Evolutionary conservation across 2,329 filamentous ascomycete species (phyloP), one percentile per base, ranked within the genome.

Genomic region (Fusarium scirpi): DNA sequence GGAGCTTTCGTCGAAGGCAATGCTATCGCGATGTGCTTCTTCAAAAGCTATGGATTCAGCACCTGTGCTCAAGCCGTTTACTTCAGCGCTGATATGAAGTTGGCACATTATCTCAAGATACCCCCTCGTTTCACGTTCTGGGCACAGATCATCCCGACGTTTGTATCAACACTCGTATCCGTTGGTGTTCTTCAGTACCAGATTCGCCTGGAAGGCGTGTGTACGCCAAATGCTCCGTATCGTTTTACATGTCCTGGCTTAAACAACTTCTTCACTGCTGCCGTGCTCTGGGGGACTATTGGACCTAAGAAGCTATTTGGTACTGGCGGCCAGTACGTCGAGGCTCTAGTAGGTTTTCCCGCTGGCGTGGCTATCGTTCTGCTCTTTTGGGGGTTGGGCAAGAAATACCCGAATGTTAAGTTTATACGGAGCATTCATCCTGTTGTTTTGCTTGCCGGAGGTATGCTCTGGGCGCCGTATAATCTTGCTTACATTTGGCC

Each of bases 401-500:
- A 76, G 65, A 69, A 63, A 24, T 79, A 76, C 25, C 80, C 78
- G 24, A 76, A 70, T 40, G 77, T 62, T 64, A 74, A 70, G 11
- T 57, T 77, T 48, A 58, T 83, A 16, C 75, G 83, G 29, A 80
- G 83, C 60, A 69, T 82, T 1, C 83, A 85, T 56, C 78, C 82
- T 9, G 80, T 85, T 2, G 79, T 82, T 11, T 64, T 84, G 9
- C 74, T 84, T 51, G 80, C 79, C 54, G 83, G 83, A 4, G 76
- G 76, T 12, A 71, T 82, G 38, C 67, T 76, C 41, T 83, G 81
- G 79, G 79, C 82, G 0, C 83, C 81, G 0, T 86, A 84, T 73
- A 87, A 84, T 29, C 65, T 80, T 48, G 79, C 79, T 15, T 87
- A 86, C 70, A 74, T 82, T 40, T 83, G 81, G 79, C 83, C 83